Evolutionary conservation across 176 grass and related monocot species (phyloP), one percentile per base, ranked within the genome.

Genomic region (Puya raimondii): DNA sequence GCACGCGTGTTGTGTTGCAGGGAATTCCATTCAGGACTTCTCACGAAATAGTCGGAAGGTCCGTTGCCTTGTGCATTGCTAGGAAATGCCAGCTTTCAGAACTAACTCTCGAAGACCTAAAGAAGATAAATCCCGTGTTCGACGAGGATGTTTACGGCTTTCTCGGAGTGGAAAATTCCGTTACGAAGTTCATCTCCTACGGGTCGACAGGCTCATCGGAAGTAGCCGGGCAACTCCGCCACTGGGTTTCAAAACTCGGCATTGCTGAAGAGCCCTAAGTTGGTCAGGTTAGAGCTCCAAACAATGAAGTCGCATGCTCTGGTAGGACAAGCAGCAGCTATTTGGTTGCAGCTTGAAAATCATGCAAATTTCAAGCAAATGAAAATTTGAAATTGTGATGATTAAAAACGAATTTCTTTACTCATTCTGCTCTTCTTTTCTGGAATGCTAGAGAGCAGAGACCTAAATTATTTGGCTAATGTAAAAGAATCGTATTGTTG

Each of bases 101-200:
- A 20, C 94, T 99, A 54, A 61, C 77, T 57, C 78, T 99, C 9
- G 78, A 88, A 29, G 84, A 91, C 57, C 70, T 99, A 50, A 83
- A 81, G 68, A 61, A 75, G 61, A 75, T 93, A 52, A 74, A 90
- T 63, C 77, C 94, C 23, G 72, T 93, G 53, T 99, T 99, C 15
- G 87, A 93, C 66, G 78, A 12, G 26, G 89, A 90, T 10, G 94
- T 99, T 1, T 99, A 90, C 2, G 87, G 76, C 12, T 93, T 84
- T 64, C 73, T 99, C 10, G 94, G 89, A 72, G 84, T 91, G 1
- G 89, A 99, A 73, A 99, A 90, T 65, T 74, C 94, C 2, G 85
- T 99, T n/a, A 83, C 81, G 63, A 99, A 93, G 80, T 99, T 99
- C 76, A 82, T 78, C 29, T 99, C 94, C 1, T 92, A 93, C 17